These are phyloP conservation scores for Salix koriyanagi DNA, from an alignment of 345 rosid species.

Conservation along the genomic window DNA sequence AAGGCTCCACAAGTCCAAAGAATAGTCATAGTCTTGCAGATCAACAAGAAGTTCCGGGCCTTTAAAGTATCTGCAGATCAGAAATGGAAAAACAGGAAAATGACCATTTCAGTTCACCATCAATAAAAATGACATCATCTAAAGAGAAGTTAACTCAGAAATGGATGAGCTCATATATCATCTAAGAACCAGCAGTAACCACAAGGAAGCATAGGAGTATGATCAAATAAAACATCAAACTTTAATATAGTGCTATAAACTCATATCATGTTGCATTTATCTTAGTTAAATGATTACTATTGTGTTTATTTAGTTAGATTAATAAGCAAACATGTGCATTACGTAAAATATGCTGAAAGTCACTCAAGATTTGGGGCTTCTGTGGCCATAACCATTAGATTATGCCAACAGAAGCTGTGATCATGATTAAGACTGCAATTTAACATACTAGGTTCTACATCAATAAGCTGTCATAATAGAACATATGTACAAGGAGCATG, in stretches of 20 bases:
- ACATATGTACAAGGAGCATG: no score
- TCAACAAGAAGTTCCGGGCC: slow-evolving; percentile 99
- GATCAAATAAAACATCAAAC: neutral
- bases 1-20: slow-evolving; percentile 96
- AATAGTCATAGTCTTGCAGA: slow-evolving; percentile 96
- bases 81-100: neutral
- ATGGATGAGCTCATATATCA: neutral
- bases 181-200: neutral
- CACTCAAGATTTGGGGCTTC: neutral
- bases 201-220: neutral
- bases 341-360: neutral
- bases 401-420: neutral
- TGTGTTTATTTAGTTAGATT: neutral
- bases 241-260: neutral
- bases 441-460: no score
- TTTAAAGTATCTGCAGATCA: slow-evolving; percentile 73
- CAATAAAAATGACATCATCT: neutral
- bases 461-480: no score
- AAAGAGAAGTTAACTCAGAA: neutral
- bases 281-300: neutral
- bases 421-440: no score
- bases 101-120: neutral
- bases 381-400: neutral
- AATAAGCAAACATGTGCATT: neutral
- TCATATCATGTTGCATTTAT: neutral